These are phyloP conservation scores for Penicillium cinerascens DNA, from an alignment of 495 filamentous ascomycete genomes.

Conservation along the genomic window DNA sequence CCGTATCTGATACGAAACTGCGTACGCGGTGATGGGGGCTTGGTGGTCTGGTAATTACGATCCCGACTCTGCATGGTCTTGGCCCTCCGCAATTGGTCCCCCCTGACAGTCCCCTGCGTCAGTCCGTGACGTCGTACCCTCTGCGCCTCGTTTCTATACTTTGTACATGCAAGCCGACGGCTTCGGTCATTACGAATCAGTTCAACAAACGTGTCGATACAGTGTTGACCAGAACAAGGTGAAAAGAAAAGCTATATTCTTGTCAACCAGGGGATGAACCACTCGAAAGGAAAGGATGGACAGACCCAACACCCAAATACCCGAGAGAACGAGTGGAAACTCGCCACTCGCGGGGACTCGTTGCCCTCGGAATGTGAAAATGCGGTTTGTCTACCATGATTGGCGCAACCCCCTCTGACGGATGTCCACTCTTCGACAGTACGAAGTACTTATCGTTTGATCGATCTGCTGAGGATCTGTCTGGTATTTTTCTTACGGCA, in stretches of 20 bases:
- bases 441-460: constrained; percentile 7
- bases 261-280: not conserved
- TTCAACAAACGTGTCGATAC: no score
- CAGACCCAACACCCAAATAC: constrained; percentile 8
- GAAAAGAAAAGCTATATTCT: not conserved
- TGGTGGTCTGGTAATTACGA: constrained; percentile 15
- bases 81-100: constrained; percentile 7
- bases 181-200: not conserved
- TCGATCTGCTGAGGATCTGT: constrained; percentile 11
- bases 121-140: constrained; percentile 27
- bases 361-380: constrained; percentile 9
- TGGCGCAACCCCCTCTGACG: constrained; percentile 16
- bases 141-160: constrained; percentile 6
- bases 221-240: not conserved
- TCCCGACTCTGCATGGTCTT: not conserved
- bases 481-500: constrained; percentile 13
- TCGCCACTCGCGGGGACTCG: constrained; percentile 25
- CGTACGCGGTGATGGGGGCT: constrained; percentile 10
- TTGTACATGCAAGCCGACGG: not conserved
- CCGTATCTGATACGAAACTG: not conserved
- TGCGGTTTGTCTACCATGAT: constrained; percentile 16
- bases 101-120: constrained; percentile 33
- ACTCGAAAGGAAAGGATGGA: constrained; percentile 12
- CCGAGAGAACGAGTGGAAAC: constrained; percentile 10
- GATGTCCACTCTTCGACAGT: constrained; percentile 14